Evolutionary conservation across 2,329 filamentous ascomycete genomes (phyloP).

Genomic region (Diaporthe citriasiana): DNA sequence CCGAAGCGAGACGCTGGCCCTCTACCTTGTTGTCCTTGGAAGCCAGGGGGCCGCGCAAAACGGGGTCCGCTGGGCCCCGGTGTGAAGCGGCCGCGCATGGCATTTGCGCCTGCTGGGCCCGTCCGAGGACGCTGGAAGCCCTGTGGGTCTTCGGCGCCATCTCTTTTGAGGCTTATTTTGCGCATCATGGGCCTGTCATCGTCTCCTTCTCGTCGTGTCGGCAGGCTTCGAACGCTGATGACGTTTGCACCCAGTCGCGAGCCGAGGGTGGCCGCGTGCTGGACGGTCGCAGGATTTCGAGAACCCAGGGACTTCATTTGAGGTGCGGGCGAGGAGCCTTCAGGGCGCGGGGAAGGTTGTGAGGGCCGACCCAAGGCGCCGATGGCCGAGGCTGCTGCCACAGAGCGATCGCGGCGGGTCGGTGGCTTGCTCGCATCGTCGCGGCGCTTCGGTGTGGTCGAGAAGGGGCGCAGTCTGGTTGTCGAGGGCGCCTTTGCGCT

Average conservation of each 20-base stretch:
- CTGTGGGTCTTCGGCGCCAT: background rate
- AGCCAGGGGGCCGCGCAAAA: slow-evolving; percentile 1
- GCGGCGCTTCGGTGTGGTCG: slow-evolving; percentile 32
- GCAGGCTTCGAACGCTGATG: slow-evolving; percentile 41
- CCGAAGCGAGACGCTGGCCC: background rate
- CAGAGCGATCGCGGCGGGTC: slow-evolving; percentile 37
- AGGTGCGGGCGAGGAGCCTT: background rate
- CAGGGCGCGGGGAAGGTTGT: background rate
- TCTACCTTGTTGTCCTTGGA: background rate
- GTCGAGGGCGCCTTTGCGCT: slow-evolving; percentile 27
- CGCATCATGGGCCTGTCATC: background rate
- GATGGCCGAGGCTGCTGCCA: slow-evolving; percentile 41
- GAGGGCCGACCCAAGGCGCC: slow-evolving; percentile 37
- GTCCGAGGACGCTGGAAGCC: background rate
- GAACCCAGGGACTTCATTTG: background rate
- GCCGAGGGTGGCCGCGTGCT: background rate
- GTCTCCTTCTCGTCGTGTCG: slow-evolving; percentile 8
- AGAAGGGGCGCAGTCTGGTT: slow-evolving; percentile 35
- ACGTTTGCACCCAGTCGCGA: slow-evolving; percentile 27
- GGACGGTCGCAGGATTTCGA: background rate
- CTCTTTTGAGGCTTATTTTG: background rate
- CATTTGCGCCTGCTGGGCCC: background rate
- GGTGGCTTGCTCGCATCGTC: slow-evolving; percentile 30
- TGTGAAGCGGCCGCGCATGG: background rate
- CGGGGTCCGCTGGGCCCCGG: background rate